Conservation (phyloP, 1,139 yeast species). For the Candida tetrigidarum region DNA sequence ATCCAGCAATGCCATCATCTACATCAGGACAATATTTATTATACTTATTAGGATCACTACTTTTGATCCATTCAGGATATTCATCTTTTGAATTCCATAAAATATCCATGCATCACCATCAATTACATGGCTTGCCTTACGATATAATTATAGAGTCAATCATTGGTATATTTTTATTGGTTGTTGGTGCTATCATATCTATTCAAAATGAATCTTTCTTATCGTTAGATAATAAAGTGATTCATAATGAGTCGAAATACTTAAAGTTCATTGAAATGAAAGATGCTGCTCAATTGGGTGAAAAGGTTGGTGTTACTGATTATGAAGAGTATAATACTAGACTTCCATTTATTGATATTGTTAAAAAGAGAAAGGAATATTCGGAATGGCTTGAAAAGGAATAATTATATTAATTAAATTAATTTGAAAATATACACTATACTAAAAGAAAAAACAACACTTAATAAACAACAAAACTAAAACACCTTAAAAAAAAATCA, state of each 20-base stretch:
- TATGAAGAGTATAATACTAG: conserved; percentile 48
- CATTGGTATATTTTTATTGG: conserved; percentile 41
- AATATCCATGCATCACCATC: conserved; percentile 18
- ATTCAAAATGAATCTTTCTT: conserved; percentile 29
- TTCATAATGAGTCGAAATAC: conserved; percentile 27
- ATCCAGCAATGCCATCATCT: conserved; percentile 1
- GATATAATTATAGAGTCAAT: conserved; percentile 49
- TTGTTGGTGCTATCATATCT: conserved; percentile 38
- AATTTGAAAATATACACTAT: not conserved
- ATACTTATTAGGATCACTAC: conserved; percentile 35
- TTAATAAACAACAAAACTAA: not conserved
- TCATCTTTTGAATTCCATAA: conserved; percentile 57
- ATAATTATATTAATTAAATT: not conserved
- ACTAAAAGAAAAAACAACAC: not conserved
- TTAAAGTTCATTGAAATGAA: conserved; percentile 53
- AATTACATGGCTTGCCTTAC: conserved; percentile 24
- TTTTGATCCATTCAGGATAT: conserved; percentile 52
- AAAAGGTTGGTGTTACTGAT: conserved; percentile 47
- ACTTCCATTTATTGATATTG: conserved; percentile 49
- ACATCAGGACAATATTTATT: conserved; percentile 13
- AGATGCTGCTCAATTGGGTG: conserved; percentile 47
- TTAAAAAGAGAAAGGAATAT: conserved; percentile 43
- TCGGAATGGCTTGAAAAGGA: conserved; percentile 35
- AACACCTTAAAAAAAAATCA: not conserved
- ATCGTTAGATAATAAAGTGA: conserved; percentile 24